Evolutionary conservation across 805 yeast species (phyloP).

Genomic region (Cyberlindnera japonica): DNA sequence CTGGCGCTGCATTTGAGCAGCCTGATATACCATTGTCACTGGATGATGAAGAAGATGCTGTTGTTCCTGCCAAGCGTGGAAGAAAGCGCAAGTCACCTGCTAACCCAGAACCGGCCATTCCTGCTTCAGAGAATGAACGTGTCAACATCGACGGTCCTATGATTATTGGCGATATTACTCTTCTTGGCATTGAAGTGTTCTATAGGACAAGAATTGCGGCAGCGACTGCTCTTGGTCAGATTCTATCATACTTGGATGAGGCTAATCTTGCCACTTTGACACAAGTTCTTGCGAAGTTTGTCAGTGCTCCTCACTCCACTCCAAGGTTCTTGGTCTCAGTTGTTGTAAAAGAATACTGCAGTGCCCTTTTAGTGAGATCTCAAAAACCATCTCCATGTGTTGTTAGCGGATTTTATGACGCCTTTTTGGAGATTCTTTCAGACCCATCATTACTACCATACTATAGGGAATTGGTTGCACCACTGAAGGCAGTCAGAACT

Average conservation of each 20-base stretch:
- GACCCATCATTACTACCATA: constrained; percentile 46
- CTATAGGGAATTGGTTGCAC: constrained; percentile 83
- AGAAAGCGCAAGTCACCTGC: constrained; percentile 43
- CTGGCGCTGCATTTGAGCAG: constrained; percentile 41
- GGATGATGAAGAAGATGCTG: constrained; percentile 21
- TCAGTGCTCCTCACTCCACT: constrained; percentile 47
- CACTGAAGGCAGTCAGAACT: constrained; percentile 77
- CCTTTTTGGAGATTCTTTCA: constrained; percentile 35
- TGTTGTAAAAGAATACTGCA: constrained; percentile 66
- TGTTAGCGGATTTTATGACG: constrained; percentile 28
- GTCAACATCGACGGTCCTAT: constrained; percentile 93
- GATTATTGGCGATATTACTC: constrained; percentile 82
- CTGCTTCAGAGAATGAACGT: constrained; percentile 52
- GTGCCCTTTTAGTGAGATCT: constrained; percentile 21
- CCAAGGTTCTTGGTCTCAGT: constrained; percentile 71
- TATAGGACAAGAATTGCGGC: constrained; percentile 73
- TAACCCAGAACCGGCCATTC: constrained; percentile 36
- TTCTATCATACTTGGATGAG: constrained; percentile 47
- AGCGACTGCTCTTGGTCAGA: constrained; percentile 70
- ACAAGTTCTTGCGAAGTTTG: constrained; percentile 32
- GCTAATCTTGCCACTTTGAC: constrained; percentile 11
- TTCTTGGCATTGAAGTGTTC: constrained; percentile 73
- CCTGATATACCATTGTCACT: constrained; percentile 2
- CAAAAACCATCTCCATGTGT: constrained; percentile 23
- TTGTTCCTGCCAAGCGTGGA: constrained; percentile 32